phyloP scores from a whole-genome alignment of 805 yeast genomes.

The Saturnispora serradocipensis region DNA sequence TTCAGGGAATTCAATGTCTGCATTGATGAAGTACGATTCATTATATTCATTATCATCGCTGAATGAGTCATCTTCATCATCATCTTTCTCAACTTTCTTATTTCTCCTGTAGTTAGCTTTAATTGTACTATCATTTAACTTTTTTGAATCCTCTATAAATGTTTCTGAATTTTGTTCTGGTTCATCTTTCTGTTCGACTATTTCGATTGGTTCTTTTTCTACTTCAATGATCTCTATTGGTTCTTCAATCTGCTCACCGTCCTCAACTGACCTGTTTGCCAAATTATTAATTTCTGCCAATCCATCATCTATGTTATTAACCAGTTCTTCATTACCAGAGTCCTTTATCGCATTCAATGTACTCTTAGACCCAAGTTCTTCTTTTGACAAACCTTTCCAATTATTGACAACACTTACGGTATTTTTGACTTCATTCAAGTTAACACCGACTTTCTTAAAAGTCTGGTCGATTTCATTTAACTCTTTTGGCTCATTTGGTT shows the following conservation, averaged over 20 bases:
- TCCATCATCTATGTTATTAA: no score
- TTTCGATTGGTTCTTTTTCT: neutral
- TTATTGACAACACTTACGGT: no score
- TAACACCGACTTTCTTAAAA: no score
- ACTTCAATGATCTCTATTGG: neutral
- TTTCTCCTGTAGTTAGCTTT: no score
- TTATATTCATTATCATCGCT: slow-evolving; percentile 65
- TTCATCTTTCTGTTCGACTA: neutral
- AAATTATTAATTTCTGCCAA: no score
- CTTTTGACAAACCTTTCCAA: no score
- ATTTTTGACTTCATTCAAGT: no score
- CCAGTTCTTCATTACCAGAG: no score
- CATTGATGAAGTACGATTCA: neutral
- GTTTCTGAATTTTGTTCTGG: neutral
- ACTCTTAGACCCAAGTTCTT: no score
- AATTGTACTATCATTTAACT: neutral
- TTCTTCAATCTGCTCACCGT: neutral
- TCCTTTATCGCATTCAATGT: no score
- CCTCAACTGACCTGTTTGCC: neutral
- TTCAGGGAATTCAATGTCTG: neutral
- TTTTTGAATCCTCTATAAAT: neutral
- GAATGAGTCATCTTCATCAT: slow-evolving; percentile 40
- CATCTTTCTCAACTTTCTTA: neutral
- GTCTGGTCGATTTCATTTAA: neutral
- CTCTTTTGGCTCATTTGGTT: neutral